Evolutionary conservation across 1,284 basidiomycete genomes (phyloP).

Genomic region (Leccinum fuscescens): DNA sequence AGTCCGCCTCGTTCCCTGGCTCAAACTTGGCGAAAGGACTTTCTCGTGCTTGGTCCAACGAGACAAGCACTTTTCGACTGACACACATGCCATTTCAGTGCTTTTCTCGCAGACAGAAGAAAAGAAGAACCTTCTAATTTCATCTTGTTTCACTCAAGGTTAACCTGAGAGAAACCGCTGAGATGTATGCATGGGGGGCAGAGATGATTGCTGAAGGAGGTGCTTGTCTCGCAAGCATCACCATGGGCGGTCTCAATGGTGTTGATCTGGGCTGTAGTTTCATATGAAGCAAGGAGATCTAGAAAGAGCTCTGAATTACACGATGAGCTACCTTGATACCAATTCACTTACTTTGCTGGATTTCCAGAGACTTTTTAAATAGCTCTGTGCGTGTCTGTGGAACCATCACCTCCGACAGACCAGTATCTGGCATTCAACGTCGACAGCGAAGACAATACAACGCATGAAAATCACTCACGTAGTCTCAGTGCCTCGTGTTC

Average conservation of each 20-base stretch:
- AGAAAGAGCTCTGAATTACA: slow-evolving; percentile 9
- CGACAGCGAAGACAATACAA: slow-evolving; percentile 7
- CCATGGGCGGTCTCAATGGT: slow-evolving; percentile 50
- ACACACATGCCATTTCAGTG: no score
- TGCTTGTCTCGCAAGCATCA: no score
- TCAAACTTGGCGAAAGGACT: no score
- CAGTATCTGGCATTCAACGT: slow-evolving; percentile 67
- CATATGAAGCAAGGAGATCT: slow-evolving; percentile 92
- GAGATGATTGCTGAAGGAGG: no score
- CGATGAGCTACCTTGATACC: slow-evolving; percentile 1
- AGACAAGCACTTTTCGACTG: no score
- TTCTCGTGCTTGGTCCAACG: no score
- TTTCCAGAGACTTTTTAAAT: slow-evolving; percentile 91
- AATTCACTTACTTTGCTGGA: slow-evolving; percentile 82
- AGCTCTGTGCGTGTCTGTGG: slow-evolving; percentile 82
- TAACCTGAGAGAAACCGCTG: no score
- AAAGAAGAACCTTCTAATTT: no score
- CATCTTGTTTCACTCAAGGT: no score
- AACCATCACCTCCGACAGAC: slow-evolving; percentile 88
- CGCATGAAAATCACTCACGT: slow-evolving; percentile 53
- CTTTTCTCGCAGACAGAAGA: no score
- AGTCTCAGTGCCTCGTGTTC: slow-evolving; percentile 88
- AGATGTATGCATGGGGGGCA: no score
- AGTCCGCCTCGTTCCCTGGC: no score
- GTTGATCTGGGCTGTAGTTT: slow-evolving; percentile 70